Conservation (phyloP, 2,329 filamentous ascomycete genomes). For the Scorias spongiosa region DNA sequence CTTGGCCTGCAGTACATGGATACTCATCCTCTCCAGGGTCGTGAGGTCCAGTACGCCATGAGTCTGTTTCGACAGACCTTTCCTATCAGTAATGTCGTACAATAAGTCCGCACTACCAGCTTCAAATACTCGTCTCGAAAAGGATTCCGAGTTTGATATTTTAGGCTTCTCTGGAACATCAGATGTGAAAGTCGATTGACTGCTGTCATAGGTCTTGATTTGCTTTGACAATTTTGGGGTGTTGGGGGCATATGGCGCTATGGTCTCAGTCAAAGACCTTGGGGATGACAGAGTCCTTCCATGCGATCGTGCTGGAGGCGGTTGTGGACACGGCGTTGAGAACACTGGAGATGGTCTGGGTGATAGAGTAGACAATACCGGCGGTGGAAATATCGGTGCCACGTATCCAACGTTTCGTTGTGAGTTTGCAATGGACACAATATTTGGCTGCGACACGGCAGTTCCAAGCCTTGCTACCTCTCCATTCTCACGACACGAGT, state of each 20-base stretch:
- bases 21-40: conserved; percentile 9
- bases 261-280: background rate
- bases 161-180: background rate
- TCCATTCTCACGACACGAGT: background rate
- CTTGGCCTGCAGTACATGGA: conserved; percentile 11
- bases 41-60: conserved; percentile 10
- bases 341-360: background rate
- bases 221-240: background rate
- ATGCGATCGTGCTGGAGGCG: background rate
- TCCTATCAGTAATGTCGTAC: conserved; percentile 6
- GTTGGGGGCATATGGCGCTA: background rate
- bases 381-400: no score
- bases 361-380: no score
- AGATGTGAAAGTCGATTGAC: background rate
- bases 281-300: background rate
- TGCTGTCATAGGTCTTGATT: background rate
- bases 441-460: no score
- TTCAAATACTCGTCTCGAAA: conserved; percentile 9
- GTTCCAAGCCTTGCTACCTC: no score
- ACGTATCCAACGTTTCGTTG: no score
- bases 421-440: no score
- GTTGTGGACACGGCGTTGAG: background rate
- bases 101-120: conserved; percentile 9
- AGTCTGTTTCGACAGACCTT: conserved; percentile 1
- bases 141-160: background rate